Base-by-base conservation (phyloP, 768 basidiomycete species). In the Daedaleopsis nitida region DNA sequence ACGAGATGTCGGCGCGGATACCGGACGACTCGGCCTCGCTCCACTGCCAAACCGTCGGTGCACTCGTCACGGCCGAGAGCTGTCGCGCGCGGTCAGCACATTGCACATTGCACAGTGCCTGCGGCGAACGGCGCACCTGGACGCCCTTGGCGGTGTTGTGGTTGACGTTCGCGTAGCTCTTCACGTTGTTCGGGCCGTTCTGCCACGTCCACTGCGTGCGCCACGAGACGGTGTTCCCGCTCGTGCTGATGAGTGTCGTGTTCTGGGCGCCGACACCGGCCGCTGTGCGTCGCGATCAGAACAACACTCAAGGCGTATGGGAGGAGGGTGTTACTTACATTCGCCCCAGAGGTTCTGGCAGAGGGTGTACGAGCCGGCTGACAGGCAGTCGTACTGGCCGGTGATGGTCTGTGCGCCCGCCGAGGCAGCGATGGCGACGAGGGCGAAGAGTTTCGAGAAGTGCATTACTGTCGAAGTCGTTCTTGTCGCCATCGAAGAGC, bases 261-360 rank as follows among this genome's bases (percentile, higher is more conserved):
- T 69, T 73, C 66, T 86, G 82, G 17, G 69, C 75, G 16, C 83
- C 84, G 1, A 77, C 77, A 16, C 84, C 84, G 17, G 74, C 60
- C 7, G 59, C 80, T 83, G 50, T 17, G 17, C 17, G 10, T 42
- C 11, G 11, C 10, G 13, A 11, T 42, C 7, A 32, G 27, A 32
- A 3, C 27, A 7, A 32, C 27, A 32, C 27, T 32, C 27, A 32
- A 32, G 27, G 21, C 23, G 44, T 11, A 35, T 23, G 35, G 32
- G 14, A 27, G n/a, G n/a, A 23, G 43, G 43, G 38, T 43, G 27
- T 47, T 13, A 66, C 76, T 44, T 60, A 81, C 81, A 53, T 19
- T 69, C 66, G 14, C 83, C 83, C 84, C 84, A 86, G 23, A 83
- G 79, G 68, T 86, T 83, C 67, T 85, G 81, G 74, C 84, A 85